Conservation (phyloP, 2,329 filamentous ascomycete genomes). For the Penicillium concentricum region DNA sequence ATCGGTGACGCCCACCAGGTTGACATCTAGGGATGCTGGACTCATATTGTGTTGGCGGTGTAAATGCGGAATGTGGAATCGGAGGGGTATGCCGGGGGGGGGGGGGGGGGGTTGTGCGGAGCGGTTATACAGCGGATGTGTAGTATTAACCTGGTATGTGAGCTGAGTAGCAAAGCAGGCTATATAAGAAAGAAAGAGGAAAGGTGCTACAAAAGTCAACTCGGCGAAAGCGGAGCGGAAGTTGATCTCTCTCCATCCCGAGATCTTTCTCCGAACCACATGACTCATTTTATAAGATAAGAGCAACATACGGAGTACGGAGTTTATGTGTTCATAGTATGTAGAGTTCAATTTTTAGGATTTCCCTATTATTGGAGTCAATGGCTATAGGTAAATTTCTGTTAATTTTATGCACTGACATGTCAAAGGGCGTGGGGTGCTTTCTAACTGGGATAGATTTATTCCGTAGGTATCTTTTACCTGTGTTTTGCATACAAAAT, state of each 20-base stretch:
- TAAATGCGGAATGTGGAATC: not conserved
- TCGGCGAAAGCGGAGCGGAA: slow-evolving; percentile 11
- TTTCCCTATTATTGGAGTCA: not conserved
- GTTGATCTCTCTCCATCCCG: not conserved
- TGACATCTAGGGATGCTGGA: slow-evolving; percentile 28
- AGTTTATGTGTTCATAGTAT: no score
- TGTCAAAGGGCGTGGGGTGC: not conserved
- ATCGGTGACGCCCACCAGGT: slow-evolving; percentile 37
- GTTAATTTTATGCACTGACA: not conserved
- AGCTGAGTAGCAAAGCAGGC: not conserved
- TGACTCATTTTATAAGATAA: slow-evolving; percentile 2
- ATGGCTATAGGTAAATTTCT: not conserved
- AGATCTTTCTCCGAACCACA: slow-evolving; percentile 1
- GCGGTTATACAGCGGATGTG: not conserved
- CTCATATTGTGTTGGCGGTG: slow-evolving; percentile 16
- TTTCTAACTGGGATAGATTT: not conserved
- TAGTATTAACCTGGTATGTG: not conserved
- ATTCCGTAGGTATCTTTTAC: not conserved
- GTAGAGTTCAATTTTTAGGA: no score
- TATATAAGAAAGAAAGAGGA: not conserved
- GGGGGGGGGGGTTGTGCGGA: not conserved
- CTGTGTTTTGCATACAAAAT: not conserved
- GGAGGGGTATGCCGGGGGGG: not conserved
- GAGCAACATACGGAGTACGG: not conserved
- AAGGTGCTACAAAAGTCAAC: not conserved